These are phyloP conservation scores for Beauveria rudraprayagi DNA, from an alignment of 2,329 filamentous ascomycete genomes.

Conservation along the genomic window DNA sequence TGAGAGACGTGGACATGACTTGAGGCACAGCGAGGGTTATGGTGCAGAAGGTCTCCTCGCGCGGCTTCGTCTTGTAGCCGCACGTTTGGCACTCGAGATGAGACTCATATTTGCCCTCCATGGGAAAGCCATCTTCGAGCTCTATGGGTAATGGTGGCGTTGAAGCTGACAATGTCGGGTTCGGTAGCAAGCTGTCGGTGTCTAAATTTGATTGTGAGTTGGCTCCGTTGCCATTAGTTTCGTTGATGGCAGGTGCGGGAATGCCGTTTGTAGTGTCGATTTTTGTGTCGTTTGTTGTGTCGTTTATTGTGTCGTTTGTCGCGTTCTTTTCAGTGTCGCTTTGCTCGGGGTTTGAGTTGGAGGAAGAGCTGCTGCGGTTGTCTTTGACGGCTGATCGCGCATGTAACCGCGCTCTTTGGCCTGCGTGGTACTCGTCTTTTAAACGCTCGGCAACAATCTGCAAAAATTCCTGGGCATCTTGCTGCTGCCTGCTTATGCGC, in stretches of 20 bases:
- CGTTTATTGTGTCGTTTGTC: background rate
- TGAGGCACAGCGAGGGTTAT: conserved; percentile 88
- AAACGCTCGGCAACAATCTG: conserved; percentile 89
- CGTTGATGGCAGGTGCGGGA: background rate
- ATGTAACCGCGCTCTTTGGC: conserved; percentile 60
- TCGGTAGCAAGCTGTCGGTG: conserved; percentile 8
- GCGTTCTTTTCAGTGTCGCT: conserved; percentile 15
- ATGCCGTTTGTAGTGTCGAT: background rate
- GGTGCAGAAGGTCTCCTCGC: conserved; percentile 79
- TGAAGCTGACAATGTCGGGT: conserved; percentile 11
- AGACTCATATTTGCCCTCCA: conserved; percentile 89
- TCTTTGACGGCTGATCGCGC: conserved; percentile 30
- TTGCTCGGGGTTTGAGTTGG: conserved; percentile 13
- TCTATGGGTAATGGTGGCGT: conserved; percentile 26
- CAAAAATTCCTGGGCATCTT: conserved; percentile 95
- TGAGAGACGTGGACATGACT: conserved; percentile 69
- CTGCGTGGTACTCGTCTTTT: conserved; percentile 89
- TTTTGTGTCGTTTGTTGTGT: background rate
- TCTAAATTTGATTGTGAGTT: conserved; percentile 4
- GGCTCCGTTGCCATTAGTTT: conserved; percentile 8
- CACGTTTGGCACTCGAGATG: conserved; percentile 90
- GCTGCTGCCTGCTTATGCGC: conserved; percentile 86
- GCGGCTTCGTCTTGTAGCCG: conserved; percentile 79
- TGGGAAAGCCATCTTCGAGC: conserved; percentile 70
- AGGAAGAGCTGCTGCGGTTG: conserved; percentile 5